Conservation (phyloP, 257 asterid genomes). For the Rhazya stricta region DNA sequence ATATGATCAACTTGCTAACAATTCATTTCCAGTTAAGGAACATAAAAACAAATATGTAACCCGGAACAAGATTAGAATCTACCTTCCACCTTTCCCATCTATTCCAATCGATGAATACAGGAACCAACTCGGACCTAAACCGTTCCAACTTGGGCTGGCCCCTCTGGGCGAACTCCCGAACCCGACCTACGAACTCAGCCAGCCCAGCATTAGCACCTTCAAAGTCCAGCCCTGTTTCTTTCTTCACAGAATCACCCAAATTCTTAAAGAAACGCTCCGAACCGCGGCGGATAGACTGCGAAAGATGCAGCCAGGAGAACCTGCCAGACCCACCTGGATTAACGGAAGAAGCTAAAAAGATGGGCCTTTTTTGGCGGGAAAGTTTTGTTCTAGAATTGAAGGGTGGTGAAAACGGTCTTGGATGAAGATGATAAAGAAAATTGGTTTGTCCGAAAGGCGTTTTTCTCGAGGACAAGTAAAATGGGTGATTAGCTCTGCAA, state of each 20-base stretch:
- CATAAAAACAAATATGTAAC: background rate
- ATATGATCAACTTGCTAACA: background rate
- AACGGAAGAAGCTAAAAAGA: constrained; percentile 53
- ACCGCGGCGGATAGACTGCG: constrained; percentile 55
- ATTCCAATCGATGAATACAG: constrained; percentile 72
- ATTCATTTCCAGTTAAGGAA: constrained; percentile 1
- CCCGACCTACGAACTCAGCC: constrained; percentile 34
- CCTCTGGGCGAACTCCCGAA: constrained; percentile 31
- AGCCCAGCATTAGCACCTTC: constrained; percentile 34
- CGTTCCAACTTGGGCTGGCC: constrained; percentile 38
- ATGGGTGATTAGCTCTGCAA: background rate
- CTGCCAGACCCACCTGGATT: constrained; percentile 43
- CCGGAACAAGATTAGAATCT: background rate
- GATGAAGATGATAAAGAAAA: constrained; percentile 7
- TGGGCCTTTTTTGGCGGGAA: constrained; percentile 46
- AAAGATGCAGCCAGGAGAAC: constrained; percentile 66
- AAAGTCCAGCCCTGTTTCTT: constrained; percentile 62
- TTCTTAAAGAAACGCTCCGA: constrained; percentile 54
- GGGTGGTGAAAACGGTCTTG: constrained; percentile 2
- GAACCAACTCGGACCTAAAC: constrained; percentile 48
- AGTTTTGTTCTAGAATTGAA: constrained; percentile 24
- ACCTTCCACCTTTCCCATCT: constrained; percentile 95
- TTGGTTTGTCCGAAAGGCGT: background rate
- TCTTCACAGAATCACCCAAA: constrained; percentile 64
- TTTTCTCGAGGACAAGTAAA: background rate